Base-by-base conservation (phyloP, 1,139 yeast species). In the Pichia sp. region DNA sequence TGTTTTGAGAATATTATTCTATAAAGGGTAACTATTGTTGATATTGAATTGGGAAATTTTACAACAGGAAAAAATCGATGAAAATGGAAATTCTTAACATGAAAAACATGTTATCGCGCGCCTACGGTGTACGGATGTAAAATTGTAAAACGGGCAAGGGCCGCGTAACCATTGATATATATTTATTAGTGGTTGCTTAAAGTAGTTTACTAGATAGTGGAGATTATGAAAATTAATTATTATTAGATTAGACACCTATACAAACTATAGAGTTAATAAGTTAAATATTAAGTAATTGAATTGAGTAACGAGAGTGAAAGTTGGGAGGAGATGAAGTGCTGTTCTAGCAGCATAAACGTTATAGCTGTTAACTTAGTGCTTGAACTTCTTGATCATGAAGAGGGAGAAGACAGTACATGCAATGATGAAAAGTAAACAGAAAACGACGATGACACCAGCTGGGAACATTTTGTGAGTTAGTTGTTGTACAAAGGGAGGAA, bases 381-480 rank as follows among this genome's bases (percentile, higher is more conserved):
- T 66, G 54, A 52, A 61, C 64, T 62, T 65, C 66, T 65, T 67
- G 49, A 62, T 44, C 56, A 62, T 49, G 54, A 56, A 52, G 47
- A 65, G 63, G 44, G 56, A 54, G 50, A 60, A 52, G 51, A 65
- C 60, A 48, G 62, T 57, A 58, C 60, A 60, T 58, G 64, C 69
- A 56, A 68, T 66, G 54, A 67, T 69, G 60, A 67, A 67, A 52
- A 68, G 53, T 52, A 67, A 60, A 58, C 68, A 66, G 64, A 68
- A 67, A 56, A 68, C 71, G 56, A 67, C 64, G 64, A 68, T 68
- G 62, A 68, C 71, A 62, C 71, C 71, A 56, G 70, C 70, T 67
- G 71, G 71, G 45, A 68, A 58, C 71, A 68, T 68, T 60, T 25
- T 49, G 47, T 18, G 42, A 39, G 19, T 34, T 31, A 36, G 41